Evolutionary conservation across 495 filamentous ascomycete genomes (phyloP).

Genomic region (Evernia prunastri): DNA sequence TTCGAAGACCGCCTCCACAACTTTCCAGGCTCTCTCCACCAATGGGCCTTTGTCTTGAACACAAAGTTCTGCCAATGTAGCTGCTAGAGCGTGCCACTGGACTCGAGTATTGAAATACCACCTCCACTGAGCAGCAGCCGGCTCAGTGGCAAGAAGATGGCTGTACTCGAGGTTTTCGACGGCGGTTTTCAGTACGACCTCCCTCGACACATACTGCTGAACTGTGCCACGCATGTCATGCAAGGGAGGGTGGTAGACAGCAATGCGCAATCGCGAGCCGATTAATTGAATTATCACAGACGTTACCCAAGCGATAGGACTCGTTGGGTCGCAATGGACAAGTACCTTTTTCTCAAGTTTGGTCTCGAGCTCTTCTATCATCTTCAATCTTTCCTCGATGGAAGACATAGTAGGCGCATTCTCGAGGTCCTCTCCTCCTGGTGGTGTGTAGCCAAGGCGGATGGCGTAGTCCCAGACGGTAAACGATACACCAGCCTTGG

Average conservation of each 20-base stretch:
- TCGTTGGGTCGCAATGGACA: conserved; percentile 17
- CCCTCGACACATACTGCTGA: conserved; percentile 14
- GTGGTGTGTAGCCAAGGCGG: conserved; percentile 9
- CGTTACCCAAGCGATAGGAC: conserved; percentile 21
- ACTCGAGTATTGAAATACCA: conserved; percentile 40
- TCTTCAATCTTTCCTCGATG: conserved; percentile 11
- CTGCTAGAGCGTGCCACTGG: conserved; percentile 43
- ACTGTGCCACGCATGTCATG: conserved; percentile 6
- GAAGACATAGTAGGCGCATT: neutral
- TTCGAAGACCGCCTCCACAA: conserved; percentile 56
- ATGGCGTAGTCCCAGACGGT: conserved; percentile 11
- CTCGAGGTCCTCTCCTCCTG: conserved; percentile 7
- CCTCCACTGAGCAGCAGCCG: conserved; percentile 28
- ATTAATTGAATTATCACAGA: conserved; percentile 21
- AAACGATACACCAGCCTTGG: conserved; percentile 18
- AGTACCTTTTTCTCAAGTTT: conserved; percentile 20
- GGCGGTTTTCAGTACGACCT: conserved; percentile 18
- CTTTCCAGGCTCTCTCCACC: conserved; percentile 76
- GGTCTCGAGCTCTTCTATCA: conserved; percentile 14
- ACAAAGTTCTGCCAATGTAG: conserved; percentile 65
- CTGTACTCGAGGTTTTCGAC: conserved; percentile 20
- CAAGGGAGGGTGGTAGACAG: conserved; percentile 22
- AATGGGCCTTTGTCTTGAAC: conserved; percentile 59
- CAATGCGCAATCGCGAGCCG: conserved; percentile 20
- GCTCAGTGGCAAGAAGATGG: conserved; percentile 21